A percentile compares a stretch with the other conserved stretches of the same genome.
phyloP scores from a whole-genome alignment of 495 filamentous ascomycete species.

The Articulospora tetracladia region DNA sequence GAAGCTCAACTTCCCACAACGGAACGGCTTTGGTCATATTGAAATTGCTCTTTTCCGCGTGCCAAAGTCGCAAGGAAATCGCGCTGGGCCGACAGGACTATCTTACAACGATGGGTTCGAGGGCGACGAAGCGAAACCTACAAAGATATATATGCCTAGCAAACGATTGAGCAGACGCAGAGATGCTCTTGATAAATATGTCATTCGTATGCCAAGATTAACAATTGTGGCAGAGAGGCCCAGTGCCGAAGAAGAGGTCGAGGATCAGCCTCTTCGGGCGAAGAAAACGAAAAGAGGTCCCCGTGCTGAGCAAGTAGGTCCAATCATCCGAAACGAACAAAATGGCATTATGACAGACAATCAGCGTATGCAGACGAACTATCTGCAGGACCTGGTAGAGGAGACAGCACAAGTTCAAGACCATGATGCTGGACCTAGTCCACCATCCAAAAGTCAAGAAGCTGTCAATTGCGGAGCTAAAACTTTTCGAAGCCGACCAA shows the following conservation, averaged over 20 bases:
- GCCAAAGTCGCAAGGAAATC: background rate
- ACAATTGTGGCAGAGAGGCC: constrained; percentile 12
- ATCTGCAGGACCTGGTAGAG: background rate
- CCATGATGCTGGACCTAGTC: background rate
- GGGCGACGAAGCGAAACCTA: constrained; percentile 17
- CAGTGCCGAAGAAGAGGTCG: background rate
- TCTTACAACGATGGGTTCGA: constrained; percentile 22
- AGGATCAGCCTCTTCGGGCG: background rate
- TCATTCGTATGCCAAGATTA: constrained; percentile 6
- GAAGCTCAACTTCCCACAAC: background rate
- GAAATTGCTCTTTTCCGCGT: constrained; percentile 9
- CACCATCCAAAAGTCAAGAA: background rate
- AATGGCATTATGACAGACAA: background rate
- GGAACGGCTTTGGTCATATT: background rate
- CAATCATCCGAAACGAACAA: background rate
- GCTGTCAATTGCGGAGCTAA: no score
- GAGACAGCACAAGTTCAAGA: background rate
- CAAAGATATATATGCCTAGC: constrained; percentile 8
- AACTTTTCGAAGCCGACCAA: no score
- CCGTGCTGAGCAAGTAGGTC: background rate
- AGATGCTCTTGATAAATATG: background rate
- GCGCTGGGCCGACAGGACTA: background rate
- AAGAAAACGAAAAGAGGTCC: background rate
- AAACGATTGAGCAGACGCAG: background rate
- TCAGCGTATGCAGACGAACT: background rate